phyloP scores from a whole-genome alignment of 2,329 filamentous ascomycete species.

The Exophiala mesophila region DNA sequence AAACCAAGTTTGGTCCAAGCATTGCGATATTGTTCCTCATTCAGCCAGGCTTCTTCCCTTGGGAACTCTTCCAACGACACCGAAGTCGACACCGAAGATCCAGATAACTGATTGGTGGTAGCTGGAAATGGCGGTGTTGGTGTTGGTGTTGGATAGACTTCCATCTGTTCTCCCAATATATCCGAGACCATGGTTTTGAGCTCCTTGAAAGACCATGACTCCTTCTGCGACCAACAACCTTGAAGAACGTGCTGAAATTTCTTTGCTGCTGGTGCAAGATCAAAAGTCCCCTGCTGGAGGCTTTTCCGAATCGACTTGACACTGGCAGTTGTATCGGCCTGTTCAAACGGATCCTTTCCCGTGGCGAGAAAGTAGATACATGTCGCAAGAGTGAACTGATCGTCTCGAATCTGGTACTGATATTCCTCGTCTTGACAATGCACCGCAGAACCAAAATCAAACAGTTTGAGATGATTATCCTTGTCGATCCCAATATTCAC shows the following conservation, averaged over 20 bases:
- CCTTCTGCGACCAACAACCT: constrained; percentile 3
- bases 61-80: no score
- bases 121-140: no score
- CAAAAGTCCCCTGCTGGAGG: constrained; percentile 2
- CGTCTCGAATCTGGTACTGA: constrained; percentile 5
- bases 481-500: constrained; percentile 9
- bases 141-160: no score
- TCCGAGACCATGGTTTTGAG: background rate
- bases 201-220: constrained; percentile 1
- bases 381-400: constrained; percentile 5
- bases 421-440: constrained; percentile 8
- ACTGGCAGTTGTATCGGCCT: constrained; percentile 1
- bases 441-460: constrained; percentile 11
- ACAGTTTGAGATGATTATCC: constrained; percentile 5
- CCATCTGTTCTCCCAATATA: background rate
- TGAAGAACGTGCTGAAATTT: constrained; percentile 2
- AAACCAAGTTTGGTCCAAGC: no score
- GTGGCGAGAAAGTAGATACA: constrained; percentile 7
- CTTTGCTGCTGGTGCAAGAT: background rate
- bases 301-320: constrained; percentile 1
- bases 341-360: constrained; percentile 2
- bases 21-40: no score
- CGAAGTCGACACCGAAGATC: no score
- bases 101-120: no score
- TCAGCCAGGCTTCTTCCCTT: no score